Conservation (phyloP, 2,329 filamentous ascomycete species). For the Trichoderma endophyticum region DNA sequence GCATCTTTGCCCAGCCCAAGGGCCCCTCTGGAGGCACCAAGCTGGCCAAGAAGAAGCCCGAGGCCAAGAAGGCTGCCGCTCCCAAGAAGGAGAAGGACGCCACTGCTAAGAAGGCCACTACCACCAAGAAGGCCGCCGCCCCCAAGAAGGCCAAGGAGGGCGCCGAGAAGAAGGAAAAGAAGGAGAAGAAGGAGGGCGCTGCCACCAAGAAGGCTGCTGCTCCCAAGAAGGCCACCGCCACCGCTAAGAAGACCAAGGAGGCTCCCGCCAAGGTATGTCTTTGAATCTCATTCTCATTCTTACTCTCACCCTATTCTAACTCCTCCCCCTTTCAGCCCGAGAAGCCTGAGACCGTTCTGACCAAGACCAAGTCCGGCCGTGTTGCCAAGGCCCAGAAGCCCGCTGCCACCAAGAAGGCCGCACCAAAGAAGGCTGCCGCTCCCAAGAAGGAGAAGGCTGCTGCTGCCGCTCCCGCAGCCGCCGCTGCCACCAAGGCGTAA, state of each 20-base stretch:
- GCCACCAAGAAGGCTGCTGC: conserved; percentile 43
- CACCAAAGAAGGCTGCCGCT: conserved; percentile 44
- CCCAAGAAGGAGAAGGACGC: conserved; percentile 35
- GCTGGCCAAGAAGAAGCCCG: conserved; percentile 73
- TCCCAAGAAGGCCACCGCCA: conserved; percentile 30
- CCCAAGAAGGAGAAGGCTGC: conserved; percentile 42
- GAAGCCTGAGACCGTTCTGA: conserved; percentile 62
- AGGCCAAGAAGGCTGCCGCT: conserved; percentile 38
- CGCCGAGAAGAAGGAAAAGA: conserved; percentile 25
- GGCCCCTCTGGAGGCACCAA: conserved; percentile 88
- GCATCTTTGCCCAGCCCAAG: conserved; percentile 85
- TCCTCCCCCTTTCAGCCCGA: conserved; percentile 43
- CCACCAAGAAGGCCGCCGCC: conserved; percentile 33
- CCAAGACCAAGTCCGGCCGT: conserved; percentile 83
- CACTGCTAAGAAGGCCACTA: conserved; percentile 34
- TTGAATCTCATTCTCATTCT: background rate
- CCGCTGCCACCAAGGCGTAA: conserved; percentile 38
- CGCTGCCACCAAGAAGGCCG: conserved; percentile 47
- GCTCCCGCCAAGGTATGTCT: conserved; percentile 26
- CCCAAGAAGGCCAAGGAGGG: conserved; percentile 31
- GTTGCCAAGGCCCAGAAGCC: conserved; percentile 65
- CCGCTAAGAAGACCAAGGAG: conserved; percentile 37
- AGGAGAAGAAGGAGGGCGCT: conserved; percentile 45
- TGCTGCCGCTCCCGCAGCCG: conserved; percentile 31
- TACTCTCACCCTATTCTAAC: conserved; percentile 25